Evolutionary conservation across 176 grass and related monocot species (phyloP), one percentile per base, ranked within the genome.

Genomic region (Oryza glumipatula): DNA sequence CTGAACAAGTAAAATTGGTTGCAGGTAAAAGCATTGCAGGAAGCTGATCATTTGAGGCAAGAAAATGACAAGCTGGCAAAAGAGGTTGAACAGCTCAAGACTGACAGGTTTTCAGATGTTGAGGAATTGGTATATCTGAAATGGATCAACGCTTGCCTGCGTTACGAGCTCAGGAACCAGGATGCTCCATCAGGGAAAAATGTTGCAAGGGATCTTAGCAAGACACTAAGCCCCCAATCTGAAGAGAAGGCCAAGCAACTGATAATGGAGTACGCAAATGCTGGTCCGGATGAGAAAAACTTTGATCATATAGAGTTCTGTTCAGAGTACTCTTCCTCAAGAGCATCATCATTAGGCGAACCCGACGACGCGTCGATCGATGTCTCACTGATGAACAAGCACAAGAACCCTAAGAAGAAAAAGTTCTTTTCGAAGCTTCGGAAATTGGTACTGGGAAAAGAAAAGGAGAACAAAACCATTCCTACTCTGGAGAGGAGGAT

Each of bases 81-180:
- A 78, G 91, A 99, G 61, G 65, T 89, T 19, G 94, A 99, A 71
- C 93, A 99, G 38, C 86, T 94, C 49, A 84, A 89, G 86, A 69
- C 65, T 21, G 88, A 92, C 67, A 83, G 90, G 64, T 99, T 92
- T 87, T 76, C 92, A 21, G 94, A 99, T 86, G 93, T 94, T 11
- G 96, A 96, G 88, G 91, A 99, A 80, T 76, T 99, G 77, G 96
- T 99, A 39, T 99, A 99, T 80, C 90, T 99, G 11, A 99, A 87
- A 92, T 99, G 96, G 96, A 94, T 96, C 73, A 99, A 99, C 76
- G 96, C 96, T 75, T 99, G 96, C 87, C 89, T 99, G 19, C 84
- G 96, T 64, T 92, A 94, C 30, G 96, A 99, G 81, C 63, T 99
- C 69, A 93, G 94, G 82, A 92, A 94, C 72, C 86, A 92, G 79